These are phyloP conservation scores for Saprolegnia diclina DNA, from an alignment of 352 stramenopile species.

Conservation along the genomic window DNA sequence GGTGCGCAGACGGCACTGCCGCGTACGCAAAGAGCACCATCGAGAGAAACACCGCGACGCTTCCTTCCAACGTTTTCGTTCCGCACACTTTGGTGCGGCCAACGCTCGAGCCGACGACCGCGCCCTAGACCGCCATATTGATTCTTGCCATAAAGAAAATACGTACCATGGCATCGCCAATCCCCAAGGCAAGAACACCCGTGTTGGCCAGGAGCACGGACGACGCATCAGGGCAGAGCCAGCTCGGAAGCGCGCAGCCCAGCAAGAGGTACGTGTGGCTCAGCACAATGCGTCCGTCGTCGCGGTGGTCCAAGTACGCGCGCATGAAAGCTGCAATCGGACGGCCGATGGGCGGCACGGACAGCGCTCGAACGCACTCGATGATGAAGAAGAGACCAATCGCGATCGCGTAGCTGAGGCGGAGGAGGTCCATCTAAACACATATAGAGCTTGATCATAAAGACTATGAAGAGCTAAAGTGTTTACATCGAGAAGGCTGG, in stretches of 20 bases:
- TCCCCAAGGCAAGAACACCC: constrained; percentile 58
- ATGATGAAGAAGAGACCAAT: constrained; percentile 60
- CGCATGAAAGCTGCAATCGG: constrained; percentile 55
- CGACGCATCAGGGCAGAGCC: constrained; percentile 34
- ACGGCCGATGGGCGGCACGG: constrained; percentile 49
- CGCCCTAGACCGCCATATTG: constrained; percentile 27
- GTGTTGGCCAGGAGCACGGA: constrained; percentile 47
- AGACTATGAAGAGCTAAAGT: background rate
- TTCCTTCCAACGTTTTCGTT: constrained; percentile 63
- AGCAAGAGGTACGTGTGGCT: constrained; percentile 77
- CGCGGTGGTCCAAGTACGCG: constrained; percentile 69
- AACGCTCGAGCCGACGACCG: constrained; percentile 47
- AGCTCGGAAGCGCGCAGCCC: constrained; percentile 65
- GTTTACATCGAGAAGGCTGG: constrained; percentile 39
- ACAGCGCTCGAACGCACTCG: constrained; percentile 58
- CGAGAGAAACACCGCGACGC: constrained; percentile 49
- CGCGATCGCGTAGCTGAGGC: constrained; percentile 72
- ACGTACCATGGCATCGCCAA: constrained; percentile 66
- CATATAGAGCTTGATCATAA: background rate
- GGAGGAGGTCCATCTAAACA: constrained; percentile 44
- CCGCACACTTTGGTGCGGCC: constrained; percentile 50
- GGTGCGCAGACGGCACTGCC: background rate
- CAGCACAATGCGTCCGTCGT: constrained; percentile 58
- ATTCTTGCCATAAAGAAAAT: too few species aligned
- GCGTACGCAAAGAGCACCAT: constrained; percentile 32